These are phyloP conservation scores for Austroboletus eburneus DNA, from an alignment of 768 basidiomycete species.

Conservation along the genomic window DNA sequence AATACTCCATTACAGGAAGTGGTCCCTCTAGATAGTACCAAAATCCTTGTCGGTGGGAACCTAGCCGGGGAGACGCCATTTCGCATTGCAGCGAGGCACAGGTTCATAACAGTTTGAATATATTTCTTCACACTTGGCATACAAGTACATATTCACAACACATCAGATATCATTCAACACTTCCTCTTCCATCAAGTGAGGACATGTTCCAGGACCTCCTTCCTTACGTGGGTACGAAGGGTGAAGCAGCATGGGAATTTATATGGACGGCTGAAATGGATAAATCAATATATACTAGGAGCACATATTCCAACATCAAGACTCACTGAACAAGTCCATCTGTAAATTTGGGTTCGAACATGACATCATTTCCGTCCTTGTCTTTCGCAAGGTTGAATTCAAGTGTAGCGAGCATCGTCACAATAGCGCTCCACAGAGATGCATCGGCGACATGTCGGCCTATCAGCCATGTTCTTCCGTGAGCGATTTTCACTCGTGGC, in stretches of 20 bases:
- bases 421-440: conserved; percentile 6
- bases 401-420: conserved; percentile 8
- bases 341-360: conserved; percentile 3
- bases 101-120: neutral
- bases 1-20: neutral
- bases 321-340: neutral
- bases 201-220: neutral
- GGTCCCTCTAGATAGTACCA: neutral
- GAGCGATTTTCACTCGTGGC: no score
- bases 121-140: neutral
- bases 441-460: conserved; percentile 8
- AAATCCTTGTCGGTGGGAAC: conserved; percentile 4
- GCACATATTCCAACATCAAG: neutral
- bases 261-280: neutral
- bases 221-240: neutral
- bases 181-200: neutral
- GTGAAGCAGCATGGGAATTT: neutral
- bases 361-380: conserved; percentile 5
- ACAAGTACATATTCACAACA: no score
- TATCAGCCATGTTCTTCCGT: no score
- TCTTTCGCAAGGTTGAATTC: conserved; percentile 5
- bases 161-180: no score
- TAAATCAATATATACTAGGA: neutral
- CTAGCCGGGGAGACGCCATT: neutral
- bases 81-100: neutral